Evolutionary conservation across 306 rosid genomes (phyloP), one percentile per base, ranked within the genome.

Genomic region (Cicer judaicum): DNA sequence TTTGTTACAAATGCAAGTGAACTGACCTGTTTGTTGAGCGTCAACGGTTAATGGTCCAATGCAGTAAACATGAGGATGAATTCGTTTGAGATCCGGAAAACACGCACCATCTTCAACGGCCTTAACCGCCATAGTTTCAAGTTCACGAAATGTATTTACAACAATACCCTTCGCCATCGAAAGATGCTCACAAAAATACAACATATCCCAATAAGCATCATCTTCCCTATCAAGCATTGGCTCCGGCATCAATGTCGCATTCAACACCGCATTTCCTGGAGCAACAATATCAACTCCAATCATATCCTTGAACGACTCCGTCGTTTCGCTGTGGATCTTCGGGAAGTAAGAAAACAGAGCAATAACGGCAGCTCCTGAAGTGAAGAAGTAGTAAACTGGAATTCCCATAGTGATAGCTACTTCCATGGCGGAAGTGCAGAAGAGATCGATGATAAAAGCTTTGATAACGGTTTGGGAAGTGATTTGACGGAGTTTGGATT

Each of bases 41-140:
- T 80, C 53, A 1, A 80, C 72, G 3, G 76, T 44, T n/a, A 75
- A 60, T 0, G 84, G 84, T 43, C 84, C 84, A 0, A 81, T 10
- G 15, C 13, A 81, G 49, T 81, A 70, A 55, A 81, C 48, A 0
- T 18, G 55, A 18, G 84, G 64, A 1, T 36, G 63, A 56, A 0
- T 12, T 6, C 7, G 2, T 9, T 9, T 10, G 0, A 40, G 8
- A 16, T 70, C 13, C 0, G 81, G 64, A 19, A 81, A 81, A 34
- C 81, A 81, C 5, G 18, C 8, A 52, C 81, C 78, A 0, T 75
- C 55, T 0, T 9, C 65, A 0, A 68, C 4, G 39, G 84, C 77
- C 24, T 42, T 68, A 8, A 80, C 84, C 4, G 80, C 84, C 2
- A 3, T 0, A 0, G 60, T 44, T 64, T 80, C 84, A 0, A 80